Base-by-base conservation (phyloP, 371 early-diverging fungal genomes). In the Dentiscutata heterogama region DNA sequence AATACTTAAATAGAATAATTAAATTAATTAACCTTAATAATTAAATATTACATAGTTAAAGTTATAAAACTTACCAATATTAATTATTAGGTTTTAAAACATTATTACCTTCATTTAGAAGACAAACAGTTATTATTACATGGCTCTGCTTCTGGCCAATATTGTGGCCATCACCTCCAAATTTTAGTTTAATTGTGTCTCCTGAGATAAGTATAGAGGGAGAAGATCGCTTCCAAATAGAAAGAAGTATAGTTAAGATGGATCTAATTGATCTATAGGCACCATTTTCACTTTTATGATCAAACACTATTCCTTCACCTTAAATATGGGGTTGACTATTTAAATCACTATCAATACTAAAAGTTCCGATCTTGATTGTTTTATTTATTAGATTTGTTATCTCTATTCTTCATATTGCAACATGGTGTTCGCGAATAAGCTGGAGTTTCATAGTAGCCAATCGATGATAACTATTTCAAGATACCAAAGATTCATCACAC, bases 381-480 rank as follows among this genome's bases (percentile, higher is more conserved):
- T 39, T 39, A 39, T 39, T 39, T 39, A 39, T 39, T 39, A 39
- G 39, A 39, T 22, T 8, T 35, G 18, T 68, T n/a, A 42, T n/a
- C 39, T 68, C 35, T 42, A 22, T 70, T 50, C 71, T 10, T 10
- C n/a, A 50, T 70, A 5, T 27, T 56, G 13, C 56, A 56, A 56
- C 11, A 56, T n/a, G n/a, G 42, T 68, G 42, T 68, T 68, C 42
- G 20, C 20, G 42, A 39, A 46, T n/a, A 68, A 68, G 68, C 35
- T 16, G 29, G 16, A 18, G 4, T 42, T 68, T 42, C 3, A 68
- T n/a, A 42, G 42, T 42, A 42, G 68, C 68, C 16, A 68, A 42
- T 42, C n/a, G 3, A 16, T 42, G 42, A 39, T 46, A 68, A 42
- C 18, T 42, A 39, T 68, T 42, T 11, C 68, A 20, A 42, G 42